Percentiles rank a stretch among this genome's conserved stretches.
Conservation (phyloP, 2,329 filamentous ascomycete species). For the Penicillium sp. region DNA sequence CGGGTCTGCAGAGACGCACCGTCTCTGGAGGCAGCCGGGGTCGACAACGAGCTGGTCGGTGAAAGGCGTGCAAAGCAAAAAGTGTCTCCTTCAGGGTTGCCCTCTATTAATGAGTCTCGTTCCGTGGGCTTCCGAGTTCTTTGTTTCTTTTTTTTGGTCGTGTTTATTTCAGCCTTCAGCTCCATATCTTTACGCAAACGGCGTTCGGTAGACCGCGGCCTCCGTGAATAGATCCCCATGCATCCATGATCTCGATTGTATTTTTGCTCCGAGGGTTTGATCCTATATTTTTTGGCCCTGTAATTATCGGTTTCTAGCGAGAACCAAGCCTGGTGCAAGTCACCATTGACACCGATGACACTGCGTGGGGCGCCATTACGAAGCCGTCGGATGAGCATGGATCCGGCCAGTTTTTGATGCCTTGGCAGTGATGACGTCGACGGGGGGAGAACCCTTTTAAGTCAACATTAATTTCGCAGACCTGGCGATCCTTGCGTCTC, state of each 20-base stretch:
- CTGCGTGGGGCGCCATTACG: constrained; percentile 4
- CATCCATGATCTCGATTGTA: no score
- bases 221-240: constrained; percentile 8
- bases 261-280: no score
- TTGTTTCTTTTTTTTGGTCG: constrained; percentile 3
- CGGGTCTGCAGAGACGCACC: constrained; percentile 20
- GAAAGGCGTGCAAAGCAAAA: constrained; percentile 4
- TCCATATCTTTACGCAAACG: not conserved
- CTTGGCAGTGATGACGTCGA: constrained; percentile 12
- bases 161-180: not conserved
- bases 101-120: no score
- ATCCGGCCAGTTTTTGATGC: not conserved
- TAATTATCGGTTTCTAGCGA: no score
- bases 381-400: no score
- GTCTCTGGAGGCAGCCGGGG: constrained; percentile 18
- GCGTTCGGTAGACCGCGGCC: constrained; percentile 10
- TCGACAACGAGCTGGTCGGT: constrained; percentile 27
- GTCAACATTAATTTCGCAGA: no score
- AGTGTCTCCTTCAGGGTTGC: constrained; percentile 13
- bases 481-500: no score
- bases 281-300: no score
- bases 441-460: not conserved
- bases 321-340: no score
- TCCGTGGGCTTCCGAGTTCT: not conserved
- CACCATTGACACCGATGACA: no score